Percentiles rank a stretch among this genome's conserved stretches.
Conservation (phyloP, 176 grass and related monocot species). For the Bolboschoenus planiculmis region DNA sequence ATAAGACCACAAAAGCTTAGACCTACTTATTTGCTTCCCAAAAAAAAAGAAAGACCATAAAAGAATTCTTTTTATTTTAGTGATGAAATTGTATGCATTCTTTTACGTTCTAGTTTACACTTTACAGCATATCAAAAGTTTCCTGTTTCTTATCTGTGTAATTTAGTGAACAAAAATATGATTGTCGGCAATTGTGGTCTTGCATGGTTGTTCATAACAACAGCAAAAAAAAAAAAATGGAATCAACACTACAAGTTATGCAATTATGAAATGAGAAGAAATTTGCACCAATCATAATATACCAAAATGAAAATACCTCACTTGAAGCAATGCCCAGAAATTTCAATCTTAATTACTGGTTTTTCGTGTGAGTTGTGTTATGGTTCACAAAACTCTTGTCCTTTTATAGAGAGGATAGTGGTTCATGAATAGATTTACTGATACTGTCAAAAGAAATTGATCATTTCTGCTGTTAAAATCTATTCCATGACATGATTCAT, state of each 20-base stretch:
- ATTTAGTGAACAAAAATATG: neutral
- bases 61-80: neutral
- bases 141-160: neutral
- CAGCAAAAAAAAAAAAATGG: neutral
- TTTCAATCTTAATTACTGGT: neutral
- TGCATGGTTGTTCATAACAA: neutral
- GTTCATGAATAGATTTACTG: neutral
- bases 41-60: neutral
- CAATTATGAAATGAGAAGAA: neutral
- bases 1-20: neutral
- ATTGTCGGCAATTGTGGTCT: neutral
- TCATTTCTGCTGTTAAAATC: neutral
- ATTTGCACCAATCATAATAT: neutral
- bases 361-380: neutral
- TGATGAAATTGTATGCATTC: too few species aligned
- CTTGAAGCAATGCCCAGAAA: neutral
- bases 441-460: neutral
- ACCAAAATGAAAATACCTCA: neutral
- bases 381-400: neutral
- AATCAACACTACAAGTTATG: neutral
- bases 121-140: too few species aligned
- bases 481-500: neutral
- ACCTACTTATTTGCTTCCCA: too few species aligned
- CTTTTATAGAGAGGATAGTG: neutral
- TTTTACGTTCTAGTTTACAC: too few species aligned